Evolutionary conservation across 1,139 yeast species (phyloP).

Genomic region (Dujonia santamariae): DNA sequence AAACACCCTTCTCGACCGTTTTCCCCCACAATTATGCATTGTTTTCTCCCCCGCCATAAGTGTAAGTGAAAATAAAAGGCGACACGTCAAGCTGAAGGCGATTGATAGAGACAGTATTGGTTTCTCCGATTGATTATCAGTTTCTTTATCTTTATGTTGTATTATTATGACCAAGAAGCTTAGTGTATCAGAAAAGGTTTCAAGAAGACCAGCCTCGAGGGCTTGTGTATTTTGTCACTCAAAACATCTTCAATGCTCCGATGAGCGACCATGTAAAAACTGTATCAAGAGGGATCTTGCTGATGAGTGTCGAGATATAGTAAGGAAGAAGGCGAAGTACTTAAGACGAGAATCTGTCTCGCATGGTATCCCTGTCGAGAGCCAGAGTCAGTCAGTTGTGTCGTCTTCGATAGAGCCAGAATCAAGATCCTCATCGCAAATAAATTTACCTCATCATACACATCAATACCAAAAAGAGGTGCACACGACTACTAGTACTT

Average conservation of each 20-base stretch:
- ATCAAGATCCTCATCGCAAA: not conserved
- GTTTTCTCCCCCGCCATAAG: too few relatives aligned
- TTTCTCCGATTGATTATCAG: too few relatives aligned
- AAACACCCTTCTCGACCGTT: too few relatives aligned
- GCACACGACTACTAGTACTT: not conserved
- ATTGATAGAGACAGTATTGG: too few relatives aligned
- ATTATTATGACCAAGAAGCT: conserved; percentile 71
- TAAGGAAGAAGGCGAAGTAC: conserved; percentile 53
- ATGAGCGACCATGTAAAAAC: conserved; percentile 64
- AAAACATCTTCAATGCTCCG: conserved; percentile 66
- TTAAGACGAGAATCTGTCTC: too few relatives aligned
- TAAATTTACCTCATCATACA: not conserved
- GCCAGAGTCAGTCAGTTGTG: not conserved
- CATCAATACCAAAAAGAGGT: not conserved
- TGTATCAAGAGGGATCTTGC: conserved; percentile 61
- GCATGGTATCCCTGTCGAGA: too few relatives aligned
- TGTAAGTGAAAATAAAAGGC: too few relatives aligned
- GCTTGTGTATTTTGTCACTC: conserved; percentile 72
- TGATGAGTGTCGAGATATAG: conserved; percentile 55
- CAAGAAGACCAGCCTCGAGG: conserved; percentile 58
- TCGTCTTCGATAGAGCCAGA: conserved; percentile 1
- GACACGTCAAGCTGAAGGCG: too few relatives aligned
- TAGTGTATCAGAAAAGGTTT: conserved; percentile 48
- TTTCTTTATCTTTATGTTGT: too few relatives aligned
- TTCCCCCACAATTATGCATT: too few relatives aligned